Base-by-base conservation (phyloP, 495 filamentous ascomycete genomes). In the Margaritispora aquatica region DNA sequence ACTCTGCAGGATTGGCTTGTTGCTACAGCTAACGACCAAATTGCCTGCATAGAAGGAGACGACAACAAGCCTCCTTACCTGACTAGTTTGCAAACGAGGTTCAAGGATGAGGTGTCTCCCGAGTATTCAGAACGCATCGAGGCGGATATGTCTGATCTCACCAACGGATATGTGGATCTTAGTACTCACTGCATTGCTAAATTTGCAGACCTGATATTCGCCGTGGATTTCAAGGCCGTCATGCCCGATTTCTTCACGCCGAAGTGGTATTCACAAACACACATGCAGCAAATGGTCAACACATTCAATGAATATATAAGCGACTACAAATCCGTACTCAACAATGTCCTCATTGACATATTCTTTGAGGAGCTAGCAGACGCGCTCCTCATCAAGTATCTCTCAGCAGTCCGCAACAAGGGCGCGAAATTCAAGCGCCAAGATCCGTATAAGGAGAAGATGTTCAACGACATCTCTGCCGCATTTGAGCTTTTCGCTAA, bases 21-120 rank as follows among this genome's bases (percentile, higher is more conserved):
- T 22, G 92, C 93, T n/a, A 88, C 95, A 52, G 94, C 94, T 59
- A 99, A 97, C 73, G 94, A 99, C 72, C 94, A 99, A 69, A 97
- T 99, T 64, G 89, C 89, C 55, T 96, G 90, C 72, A 97, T 97
- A 68, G 92, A 96, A 69, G 85, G 84, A 58, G 86, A 88, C 51
- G 83, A 84, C 29, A 82, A 80, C 47, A 84, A 85, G 38, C 64
- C 86, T 26, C 85, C 86, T 27, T 95, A 95, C 75, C 78, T 97
- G 44, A 83, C 87, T 10, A 81, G 84, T 62, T 97, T 96, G 82
- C 84, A 83, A 59, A 79, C 80, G 61, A 89, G 92, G 62, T 84
- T 94, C 68, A 85, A 85, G 63, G 74, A 86, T 1, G 74, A 94
- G 13, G 90, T 97, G 48, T 87, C 89, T 19, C 82, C 88, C 10